Evolutionary conservation across 2,329 filamentous ascomycete genomes (phyloP).

Genomic region (Diaporthe citriasiana): DNA sequence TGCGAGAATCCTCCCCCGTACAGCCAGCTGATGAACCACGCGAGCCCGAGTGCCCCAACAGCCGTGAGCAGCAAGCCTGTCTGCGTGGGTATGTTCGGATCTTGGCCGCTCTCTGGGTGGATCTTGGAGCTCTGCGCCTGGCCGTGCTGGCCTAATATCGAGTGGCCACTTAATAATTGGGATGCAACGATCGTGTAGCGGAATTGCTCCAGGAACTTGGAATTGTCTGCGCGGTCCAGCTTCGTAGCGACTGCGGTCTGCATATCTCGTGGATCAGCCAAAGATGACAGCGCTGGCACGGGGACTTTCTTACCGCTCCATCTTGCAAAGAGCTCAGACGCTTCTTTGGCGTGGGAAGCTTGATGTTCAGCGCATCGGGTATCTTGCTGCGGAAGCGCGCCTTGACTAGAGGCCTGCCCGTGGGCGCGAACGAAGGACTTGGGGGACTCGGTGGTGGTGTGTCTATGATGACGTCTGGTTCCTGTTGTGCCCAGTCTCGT

Average conservation of each 20-base stretch:
- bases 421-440: conserved; percentile 69
- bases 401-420: conserved; percentile 67
- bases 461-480: conserved; percentile 55
- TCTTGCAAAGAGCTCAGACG: conserved; percentile 42
- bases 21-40: conserved; percentile 81
- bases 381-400: conserved; percentile 66
- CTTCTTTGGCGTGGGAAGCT: conserved; percentile 55
- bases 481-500: conserved; percentile 62
- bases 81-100: conserved; percentile 54
- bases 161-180: conserved; percentile 83
- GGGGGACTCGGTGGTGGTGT: conserved; percentile 59
- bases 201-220: conserved; percentile 91
- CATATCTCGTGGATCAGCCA: conserved; percentile 32
- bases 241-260: conserved; percentile 79
- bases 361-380: conserved; percentile 60
- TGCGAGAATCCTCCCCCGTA: conserved; percentile 64
- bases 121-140: conserved; percentile 39
- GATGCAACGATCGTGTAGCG: conserved; percentile 94
- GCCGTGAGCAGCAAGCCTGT: conserved; percentile 67
- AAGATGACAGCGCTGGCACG: conserved; percentile 9
- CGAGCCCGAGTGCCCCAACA: conserved; percentile 76
- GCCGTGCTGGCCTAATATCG: conserved; percentile 61
- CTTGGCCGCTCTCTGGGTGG: conserved; percentile 34
- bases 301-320: conserved; percentile 55
- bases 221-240: conserved; percentile 83